phyloP scores from a whole-genome alignment of 2,329 filamentous ascomycete genomes.

The Lasiodiplodia sp. region DNA sequence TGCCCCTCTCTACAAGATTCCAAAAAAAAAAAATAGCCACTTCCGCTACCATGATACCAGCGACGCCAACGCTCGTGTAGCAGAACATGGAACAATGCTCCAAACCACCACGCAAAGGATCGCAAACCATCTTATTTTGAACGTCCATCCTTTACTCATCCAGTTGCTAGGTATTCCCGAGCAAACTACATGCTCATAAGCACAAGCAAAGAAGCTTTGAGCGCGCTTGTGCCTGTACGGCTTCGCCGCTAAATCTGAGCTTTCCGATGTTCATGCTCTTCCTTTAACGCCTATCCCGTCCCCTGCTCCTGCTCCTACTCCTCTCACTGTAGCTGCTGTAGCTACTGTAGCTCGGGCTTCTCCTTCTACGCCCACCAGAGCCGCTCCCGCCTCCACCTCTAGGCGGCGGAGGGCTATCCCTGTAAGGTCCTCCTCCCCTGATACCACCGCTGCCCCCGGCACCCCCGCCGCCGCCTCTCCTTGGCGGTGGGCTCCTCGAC shows the following conservation, averaged over 20 bases:
- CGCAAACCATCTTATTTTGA: neutral
- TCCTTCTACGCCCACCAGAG: conserved; percentile 51
- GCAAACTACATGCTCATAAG: neutral
- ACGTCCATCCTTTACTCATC: neutral
- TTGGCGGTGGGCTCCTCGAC: conserved; percentile 29
- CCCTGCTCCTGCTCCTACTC: conserved; percentile 54
- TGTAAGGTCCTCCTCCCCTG: conserved; percentile 38
- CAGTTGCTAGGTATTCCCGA: neutral
- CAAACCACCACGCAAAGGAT: neutral
- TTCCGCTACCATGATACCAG: neutral
- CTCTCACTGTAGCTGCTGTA: conserved; percentile 63
- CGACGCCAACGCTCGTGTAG: conserved; percentile 5
- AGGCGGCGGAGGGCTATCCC: conserved; percentile 48
- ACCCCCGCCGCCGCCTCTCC: conserved; percentile 43
- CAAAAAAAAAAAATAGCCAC: no score
- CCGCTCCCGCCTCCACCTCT: conserved; percentile 44
- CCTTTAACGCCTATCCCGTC: conserved; percentile 38
- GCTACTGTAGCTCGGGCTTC: conserved; percentile 69
- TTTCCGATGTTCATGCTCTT: conserved; percentile 6
- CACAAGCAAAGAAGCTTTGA: neutral
- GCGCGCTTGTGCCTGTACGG: neutral
- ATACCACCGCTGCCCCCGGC: conserved; percentile 44
- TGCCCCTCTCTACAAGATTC: neutral
- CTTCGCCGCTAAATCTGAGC: no score
- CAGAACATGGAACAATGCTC: neutral